These are phyloP conservation scores for Tulasnella sp. DNA, from an alignment of 768 basidiomycete species.

Conservation along the genomic window DNA sequence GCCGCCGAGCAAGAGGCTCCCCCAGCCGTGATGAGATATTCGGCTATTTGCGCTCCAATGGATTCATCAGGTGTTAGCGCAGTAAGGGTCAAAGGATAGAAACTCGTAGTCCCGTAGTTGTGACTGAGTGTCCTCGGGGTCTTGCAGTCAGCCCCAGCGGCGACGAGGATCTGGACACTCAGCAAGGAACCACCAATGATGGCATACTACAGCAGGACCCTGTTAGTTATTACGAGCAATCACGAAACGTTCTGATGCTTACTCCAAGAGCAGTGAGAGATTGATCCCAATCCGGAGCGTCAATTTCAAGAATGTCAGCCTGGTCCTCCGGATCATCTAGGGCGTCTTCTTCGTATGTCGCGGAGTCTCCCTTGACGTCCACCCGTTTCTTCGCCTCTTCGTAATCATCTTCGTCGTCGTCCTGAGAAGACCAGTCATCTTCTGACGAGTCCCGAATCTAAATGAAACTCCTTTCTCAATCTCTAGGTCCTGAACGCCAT, in stretches of 20 bases:
- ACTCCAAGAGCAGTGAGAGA: conserved; percentile 49
- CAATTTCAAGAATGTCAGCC: conserved; percentile 55
- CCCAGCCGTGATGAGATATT: conserved; percentile 34
- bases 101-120: conserved; percentile 27
- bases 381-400: conserved; percentile 43
- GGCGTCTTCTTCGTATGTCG: conserved; percentile 32
- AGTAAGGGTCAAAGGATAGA: conserved; percentile 36
- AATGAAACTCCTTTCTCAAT: background rate
- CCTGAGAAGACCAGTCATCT: conserved; percentile 20
- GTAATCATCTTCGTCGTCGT: conserved; percentile 25
- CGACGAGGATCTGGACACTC: conserved; percentile 47
- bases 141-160: conserved; percentile 47
- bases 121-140: conserved; percentile 36
- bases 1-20: conserved; percentile 35
- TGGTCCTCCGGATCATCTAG: conserved; percentile 47
- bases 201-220: conserved; percentile 1
- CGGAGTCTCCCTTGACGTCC: conserved; percentile 6
- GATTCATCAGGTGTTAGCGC: conserved; percentile 32
- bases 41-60: conserved; percentile 32
- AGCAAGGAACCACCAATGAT: conserved; percentile 43
- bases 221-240: background rate
- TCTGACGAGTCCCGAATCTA: conserved; percentile 29
- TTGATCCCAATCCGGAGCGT: conserved; percentile 57
- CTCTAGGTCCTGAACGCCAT: conserved; percentile 27
- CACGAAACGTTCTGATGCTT: conserved; percentile 36